phyloP scores from a whole-genome alignment of 2,329 filamentous ascomycete species.

The Parastagonospora avenae region DNA sequence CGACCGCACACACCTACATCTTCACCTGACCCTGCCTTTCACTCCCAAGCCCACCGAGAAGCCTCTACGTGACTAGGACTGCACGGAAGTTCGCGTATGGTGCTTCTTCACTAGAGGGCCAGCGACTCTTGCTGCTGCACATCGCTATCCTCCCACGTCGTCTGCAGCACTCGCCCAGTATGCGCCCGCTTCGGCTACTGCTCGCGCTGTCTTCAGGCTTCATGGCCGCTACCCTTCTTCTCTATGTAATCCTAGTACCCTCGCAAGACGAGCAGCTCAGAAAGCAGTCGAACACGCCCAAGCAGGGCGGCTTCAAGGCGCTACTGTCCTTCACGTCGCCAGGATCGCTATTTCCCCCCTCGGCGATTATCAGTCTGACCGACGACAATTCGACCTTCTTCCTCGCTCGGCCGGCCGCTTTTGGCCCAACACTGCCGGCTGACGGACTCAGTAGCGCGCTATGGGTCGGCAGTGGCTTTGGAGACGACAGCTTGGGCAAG shows the following conservation, averaged over 20 bases:
- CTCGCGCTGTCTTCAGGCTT: conserved; percentile 52
- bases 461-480: conserved; percentile 92
- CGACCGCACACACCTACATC: conserved; percentile 4
- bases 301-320: conserved; percentile 44
- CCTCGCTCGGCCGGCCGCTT: conserved; percentile 87
- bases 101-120: conserved; percentile 15
- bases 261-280: conserved; percentile 22
- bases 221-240: conserved; percentile 50
- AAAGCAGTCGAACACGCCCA: conserved; percentile 22
- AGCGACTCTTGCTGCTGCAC: conserved; percentile 33
- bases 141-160: neutral
- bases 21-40: conserved; percentile 7
- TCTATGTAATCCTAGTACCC: conserved; percentile 44
- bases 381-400: conserved; percentile 99
- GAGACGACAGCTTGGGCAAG: conserved; percentile 70
- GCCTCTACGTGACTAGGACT: conserved; percentile 9
- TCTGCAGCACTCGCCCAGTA: conserved; percentile 21
- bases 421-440: conserved; percentile 77
- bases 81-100: conserved; percentile 16
- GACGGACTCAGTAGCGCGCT: conserved; percentile 85
- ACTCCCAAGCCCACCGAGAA: neutral
- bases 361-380: conserved; percentile 92
- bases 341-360: conserved; percentile 90
- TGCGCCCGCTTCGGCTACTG: conserved; percentile 45
- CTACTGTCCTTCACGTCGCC: conserved; percentile 61